These are phyloP conservation scores for Centaurea solstitialis DNA, from an alignment of 129 eudicot species.

Conservation along the genomic window DNA sequence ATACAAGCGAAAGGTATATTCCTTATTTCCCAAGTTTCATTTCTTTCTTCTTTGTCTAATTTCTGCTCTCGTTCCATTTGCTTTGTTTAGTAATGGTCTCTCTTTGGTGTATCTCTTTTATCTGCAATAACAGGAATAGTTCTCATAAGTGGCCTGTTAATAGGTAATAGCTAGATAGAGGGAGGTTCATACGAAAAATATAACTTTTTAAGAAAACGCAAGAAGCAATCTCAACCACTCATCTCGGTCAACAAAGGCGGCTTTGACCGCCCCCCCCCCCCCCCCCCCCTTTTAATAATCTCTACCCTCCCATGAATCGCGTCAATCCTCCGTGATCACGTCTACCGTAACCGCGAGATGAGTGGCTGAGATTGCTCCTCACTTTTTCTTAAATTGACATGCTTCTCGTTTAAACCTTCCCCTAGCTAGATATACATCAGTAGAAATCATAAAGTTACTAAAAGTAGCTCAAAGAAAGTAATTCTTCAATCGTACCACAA, in stretches of 20 bases:
- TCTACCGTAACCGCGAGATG: no score
- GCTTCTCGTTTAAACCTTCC: no score
- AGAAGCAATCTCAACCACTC: no score
- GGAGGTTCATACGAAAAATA: no score
- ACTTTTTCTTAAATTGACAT: no score
- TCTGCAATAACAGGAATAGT: not conserved
- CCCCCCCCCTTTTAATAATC: no score
- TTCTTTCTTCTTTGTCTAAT: not conserved
- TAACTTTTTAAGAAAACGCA: no score
- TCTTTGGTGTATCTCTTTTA: not conserved
- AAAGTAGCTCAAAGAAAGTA: not conserved
- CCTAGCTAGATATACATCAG: not conserved
- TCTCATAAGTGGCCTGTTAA: not conserved
- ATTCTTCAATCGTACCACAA: not conserved
- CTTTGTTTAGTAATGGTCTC: not conserved
- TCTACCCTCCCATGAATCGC: no score
- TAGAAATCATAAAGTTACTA: not conserved
- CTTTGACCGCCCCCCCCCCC: no score
- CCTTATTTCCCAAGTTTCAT: not conserved
- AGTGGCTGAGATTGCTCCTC: no score
- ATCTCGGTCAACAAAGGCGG: no score
- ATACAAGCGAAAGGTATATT: slow-evolving; percentile 35
- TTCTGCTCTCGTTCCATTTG: not conserved
- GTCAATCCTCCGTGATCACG: no score
- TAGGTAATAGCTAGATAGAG: not conserved